Evolutionary conservation across 2,329 filamentous ascomycete genomes (phyloP).

Genomic region (Penicillium capsulatum): DNA sequence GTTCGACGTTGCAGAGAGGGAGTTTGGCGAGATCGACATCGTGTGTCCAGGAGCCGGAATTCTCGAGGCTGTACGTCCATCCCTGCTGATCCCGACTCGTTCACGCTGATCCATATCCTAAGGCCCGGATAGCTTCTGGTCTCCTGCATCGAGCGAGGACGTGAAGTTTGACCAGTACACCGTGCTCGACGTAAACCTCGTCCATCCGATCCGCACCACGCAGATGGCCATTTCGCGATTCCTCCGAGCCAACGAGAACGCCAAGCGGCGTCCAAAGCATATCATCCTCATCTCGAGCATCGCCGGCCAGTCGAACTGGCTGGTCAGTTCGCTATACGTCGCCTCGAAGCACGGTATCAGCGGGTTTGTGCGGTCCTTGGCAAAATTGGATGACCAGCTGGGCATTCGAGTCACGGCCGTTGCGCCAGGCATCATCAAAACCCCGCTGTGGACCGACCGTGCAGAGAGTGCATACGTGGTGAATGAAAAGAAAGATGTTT

Average conservation of each 20-base stretch:
- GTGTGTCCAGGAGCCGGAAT: constrained; percentile 2
- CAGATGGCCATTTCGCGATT: neutral
- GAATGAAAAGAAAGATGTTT: neutral
- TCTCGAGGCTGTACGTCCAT: neutral
- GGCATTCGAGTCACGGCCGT: neutral
- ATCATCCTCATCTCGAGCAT: neutral
- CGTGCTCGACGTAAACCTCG: constrained; percentile 1
- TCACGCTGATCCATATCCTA: too few species aligned
- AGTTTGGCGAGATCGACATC: constrained; percentile 1
- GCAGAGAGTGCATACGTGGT: neutral
- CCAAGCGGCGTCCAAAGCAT: neutral
- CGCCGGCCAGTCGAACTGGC: neutral
- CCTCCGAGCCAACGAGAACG: too few species aligned
- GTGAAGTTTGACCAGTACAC: neutral
- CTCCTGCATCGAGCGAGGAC: neutral
- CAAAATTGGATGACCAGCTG: neutral
- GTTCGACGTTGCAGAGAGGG: neutral
- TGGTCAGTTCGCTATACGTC: neutral
- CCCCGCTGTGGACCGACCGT: constrained; percentile 1
- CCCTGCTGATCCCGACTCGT: too few species aligned
- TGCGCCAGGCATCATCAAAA: constrained; percentile 1
- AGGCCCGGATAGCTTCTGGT: neutral
- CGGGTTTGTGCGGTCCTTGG: constrained; percentile 1
- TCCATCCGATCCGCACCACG: neutral
- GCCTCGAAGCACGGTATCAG: constrained; percentile 1